Evolutionary conservation across 441 rosid genomes (phyloP).

Genomic region (Pelargonium cotyledonis): DNA sequence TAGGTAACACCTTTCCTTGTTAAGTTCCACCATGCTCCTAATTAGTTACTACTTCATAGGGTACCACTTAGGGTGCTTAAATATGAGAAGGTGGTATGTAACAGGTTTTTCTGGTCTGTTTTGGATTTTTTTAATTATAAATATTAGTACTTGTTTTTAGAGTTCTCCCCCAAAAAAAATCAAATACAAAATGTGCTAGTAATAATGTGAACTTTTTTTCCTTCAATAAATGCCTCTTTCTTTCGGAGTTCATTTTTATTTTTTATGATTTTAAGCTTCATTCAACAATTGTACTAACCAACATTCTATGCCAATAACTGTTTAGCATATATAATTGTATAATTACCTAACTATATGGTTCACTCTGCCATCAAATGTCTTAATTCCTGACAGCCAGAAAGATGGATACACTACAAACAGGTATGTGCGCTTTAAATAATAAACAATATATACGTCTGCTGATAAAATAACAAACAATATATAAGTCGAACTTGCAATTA

Average conservation of each 20-base stretch:
- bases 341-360: background rate
- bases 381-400: background rate
- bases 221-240: background rate
- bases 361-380: background rate
- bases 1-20: no score
- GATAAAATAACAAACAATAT: no score
- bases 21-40: no score
- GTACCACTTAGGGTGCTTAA: no score
- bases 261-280: background rate
- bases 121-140: no score
- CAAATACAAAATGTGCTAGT: background rate
- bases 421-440: background rate
- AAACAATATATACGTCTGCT: background rate
- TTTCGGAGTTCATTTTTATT: background rate
- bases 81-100: no score
- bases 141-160: no score
- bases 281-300: background rate
- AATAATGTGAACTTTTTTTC: background rate
- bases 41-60: no score
- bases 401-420: background rate
- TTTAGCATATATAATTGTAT: background rate
- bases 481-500: background rate
- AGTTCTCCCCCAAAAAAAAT: background rate
- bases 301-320: background rate
- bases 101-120: no score